phyloP scores from a whole-genome alignment of 140 eudicot species.

The Cichorium intybus region DNA sequence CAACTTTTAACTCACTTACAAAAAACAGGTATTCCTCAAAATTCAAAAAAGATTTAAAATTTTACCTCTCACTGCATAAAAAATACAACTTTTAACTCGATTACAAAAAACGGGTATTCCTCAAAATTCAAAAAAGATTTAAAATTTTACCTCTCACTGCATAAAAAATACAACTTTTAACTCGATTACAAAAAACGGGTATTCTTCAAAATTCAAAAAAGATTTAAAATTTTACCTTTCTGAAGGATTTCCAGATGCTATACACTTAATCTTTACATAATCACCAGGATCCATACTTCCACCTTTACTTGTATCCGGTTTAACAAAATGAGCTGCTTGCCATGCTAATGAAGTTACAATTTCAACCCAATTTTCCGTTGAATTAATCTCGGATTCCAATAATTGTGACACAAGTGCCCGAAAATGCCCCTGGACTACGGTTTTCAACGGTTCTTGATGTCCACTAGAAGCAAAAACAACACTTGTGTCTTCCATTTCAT shows the following conservation, averaged over 20 bases:
- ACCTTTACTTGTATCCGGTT: constrained; percentile 89
- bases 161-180: constrained; percentile 6
- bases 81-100: background rate
- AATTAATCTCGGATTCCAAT: constrained; percentile 63
- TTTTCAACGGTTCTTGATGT: constrained; percentile 51
- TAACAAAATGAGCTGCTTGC: constrained; percentile 92
- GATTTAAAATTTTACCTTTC: constrained; percentile 53
- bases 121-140: background rate
- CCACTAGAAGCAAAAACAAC: constrained; percentile 36
- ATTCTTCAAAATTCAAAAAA: background rate
- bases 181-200: background rate
- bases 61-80: constrained; percentile 74
- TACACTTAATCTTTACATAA: constrained; percentile 85
- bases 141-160: constrained; percentile 74
- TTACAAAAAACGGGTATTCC: background rate
- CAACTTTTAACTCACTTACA: background rate
- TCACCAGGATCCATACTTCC: constrained; percentile 98
- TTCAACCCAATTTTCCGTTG: constrained; percentile 67
- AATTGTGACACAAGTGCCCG: constrained; percentile 91
- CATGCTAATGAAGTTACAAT: constrained; percentile 68
- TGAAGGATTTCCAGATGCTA: constrained; percentile 74
- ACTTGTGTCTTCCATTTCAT: constrained; percentile 51
- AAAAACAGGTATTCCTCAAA: background rate
- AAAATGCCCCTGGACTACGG: constrained; percentile 78
- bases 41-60: background rate